Base-by-base conservation (phyloP, 2,329 filamentous ascomycete species). In the Penicillium nordicum region DNA sequence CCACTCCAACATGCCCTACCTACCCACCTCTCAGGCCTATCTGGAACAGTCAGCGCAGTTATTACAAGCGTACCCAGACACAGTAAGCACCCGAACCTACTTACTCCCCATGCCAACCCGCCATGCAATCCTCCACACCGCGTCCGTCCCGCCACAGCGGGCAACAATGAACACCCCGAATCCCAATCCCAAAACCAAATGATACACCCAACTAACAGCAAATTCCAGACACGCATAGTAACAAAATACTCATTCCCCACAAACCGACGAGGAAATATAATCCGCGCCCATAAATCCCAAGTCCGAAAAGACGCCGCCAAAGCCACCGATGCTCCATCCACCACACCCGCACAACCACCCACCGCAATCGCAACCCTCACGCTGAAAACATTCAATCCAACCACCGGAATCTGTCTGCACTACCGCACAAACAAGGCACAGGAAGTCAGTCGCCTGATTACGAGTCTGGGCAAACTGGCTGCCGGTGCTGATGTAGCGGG, bases 301-400 rank as follows among this genome's bases (percentile, higher is more conserved):
- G 53, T 65, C 67, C 61, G 68, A 50, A 66, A 71, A 60, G 57
- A 63, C 60, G 44, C 42, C 27, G 56, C 58, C 49, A 53, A 58
- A 46, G 23, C 59, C 51, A 42, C 63, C 49, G 49, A 42, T 50
- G 48, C 11, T n/a, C 14, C 29, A 2, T 34, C 44, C 50, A 90
- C 87, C 61, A 84, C 80, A 54, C 85, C 44, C 18, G 21, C 44
- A 23, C 30, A 6, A 16, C 30, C 97, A 48, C 86, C 85, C 11
- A 62, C 81, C 53, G 77, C 84, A 2, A 80, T 86, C 5, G 92
- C 88, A 62, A 84, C 81, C 53, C 86, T 99, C 50, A 88, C 86
- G 4, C 78, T 99, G 59, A 97, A 96, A 79, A 94, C 94, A 5
- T 97, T 87, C 78, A 90, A 97, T 73, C 89, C 94, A 0, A 79